Evolutionary conservation across 805 yeast species (phyloP), one percentile per base, ranked within the genome.

Genomic region (Ogataea henricii): DNA sequence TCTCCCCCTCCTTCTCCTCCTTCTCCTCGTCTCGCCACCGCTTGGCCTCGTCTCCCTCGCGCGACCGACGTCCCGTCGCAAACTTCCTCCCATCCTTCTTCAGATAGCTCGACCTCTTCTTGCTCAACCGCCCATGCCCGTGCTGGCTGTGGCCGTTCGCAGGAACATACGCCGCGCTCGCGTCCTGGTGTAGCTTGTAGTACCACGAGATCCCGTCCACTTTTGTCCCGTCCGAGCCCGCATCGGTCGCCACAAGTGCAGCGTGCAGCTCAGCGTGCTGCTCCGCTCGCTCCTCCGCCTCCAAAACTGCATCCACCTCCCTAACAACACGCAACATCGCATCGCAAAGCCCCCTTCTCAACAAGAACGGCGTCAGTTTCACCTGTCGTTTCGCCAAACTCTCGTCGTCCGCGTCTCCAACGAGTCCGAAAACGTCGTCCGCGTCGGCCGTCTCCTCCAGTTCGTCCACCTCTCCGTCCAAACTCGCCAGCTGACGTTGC

Each of bases 121-220:
- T 49, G 34, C 45, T 39, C 39, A 48, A 27, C 33, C 35, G 20
- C 6, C 16, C 16, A n/a, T 29, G 33, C 6, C 16, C 16, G 10
- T 29, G 18, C 9, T n/a, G 12, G 22, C 44, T 16, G 16, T 38
- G 43, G 12, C 41, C 37, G 36, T 30, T 8, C 27, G 37, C 20
- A 26, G n/a, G n/a, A n/a, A 14, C 27, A 25, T 33, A 23, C 16
- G 42, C 9, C 9, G 9, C 38, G n/a, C 39, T 17, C 26, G 36
- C 22, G 26, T 74, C 79, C 17, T 72, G 62, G 56, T 77, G 80
- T 38, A 76, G 65, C 48, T 77, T 66, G 56, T 77, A 77, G 53
- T 74, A 78, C 46, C 73, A 72, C 10, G 70, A 61, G 6, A 76
- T 77, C 0, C 79, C 79, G 33, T 64, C 63, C 8, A 75, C 76